Evolutionary conservation across 163 green algal genomes (phyloP), one percentile per base, ranked within the genome.

Genomic region (Prototheca cutis): DNA sequence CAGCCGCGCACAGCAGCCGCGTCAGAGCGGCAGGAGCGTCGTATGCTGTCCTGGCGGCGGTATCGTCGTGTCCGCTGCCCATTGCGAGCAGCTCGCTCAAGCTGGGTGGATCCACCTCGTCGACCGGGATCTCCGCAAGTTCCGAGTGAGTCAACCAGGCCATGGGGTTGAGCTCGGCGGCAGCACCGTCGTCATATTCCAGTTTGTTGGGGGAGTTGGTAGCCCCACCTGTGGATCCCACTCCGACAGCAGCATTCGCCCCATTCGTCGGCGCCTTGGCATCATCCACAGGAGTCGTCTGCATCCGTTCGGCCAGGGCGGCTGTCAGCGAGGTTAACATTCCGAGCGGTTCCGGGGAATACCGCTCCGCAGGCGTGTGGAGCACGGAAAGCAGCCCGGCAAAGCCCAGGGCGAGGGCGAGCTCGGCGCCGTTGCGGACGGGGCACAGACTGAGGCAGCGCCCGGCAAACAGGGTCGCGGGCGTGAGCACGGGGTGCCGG

Each of bases 401-500:
- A 21, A 87, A 52, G 40, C 77, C 68, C 34, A 92, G 74, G 33
- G 80, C 85, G 13, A 31, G 59, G 0, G 72, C 71, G 4, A 77
- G 40, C 42, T 83, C 65, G 4, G 29, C 52, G 1, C 59, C 52
- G 24, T 42, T 23, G 2, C 49, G 40, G 18, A 82, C 30, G 1
- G 75, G 73, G 62, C 75, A 81, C 30, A 73, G 48, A 15, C 61
- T 33, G 24, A 86, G 65, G 42, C 58, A 67, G 36, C 63, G 69
- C 40, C 73, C 75, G 0, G 82, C 29, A 27, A 96, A 65, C 28
- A 94, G 59, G 0, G 74, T 62, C 0, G 72, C 65, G 0, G 90
- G 86, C 0, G 83, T 95, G 2, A 79, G 64, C 24, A 96, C 90
- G 0, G 86, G 79, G 66, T 97, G 91, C 13, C 80, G 70, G 47